Evolutionary conservation across 495 filamentous ascomycete species (phyloP).

Genomic region (Stereocaulon alpinum): DNA sequence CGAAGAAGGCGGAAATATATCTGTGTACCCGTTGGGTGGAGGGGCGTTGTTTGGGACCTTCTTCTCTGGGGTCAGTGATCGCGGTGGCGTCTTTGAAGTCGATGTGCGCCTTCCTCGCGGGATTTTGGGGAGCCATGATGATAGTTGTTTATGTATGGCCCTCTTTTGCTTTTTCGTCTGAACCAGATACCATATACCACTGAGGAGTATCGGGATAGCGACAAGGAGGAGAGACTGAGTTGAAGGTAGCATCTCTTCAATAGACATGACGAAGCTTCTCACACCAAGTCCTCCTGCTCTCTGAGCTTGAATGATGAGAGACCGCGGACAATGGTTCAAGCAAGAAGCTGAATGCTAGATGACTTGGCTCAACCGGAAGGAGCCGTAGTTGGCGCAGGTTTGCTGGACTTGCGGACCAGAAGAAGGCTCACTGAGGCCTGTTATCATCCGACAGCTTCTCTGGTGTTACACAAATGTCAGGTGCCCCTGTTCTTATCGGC

Average conservation of each 20-base stretch:
- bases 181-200: constrained; percentile 21
- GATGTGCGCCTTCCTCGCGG: constrained; percentile 30
- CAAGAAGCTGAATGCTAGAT: background rate
- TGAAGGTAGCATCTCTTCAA: constrained; percentile 1
- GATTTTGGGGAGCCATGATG: constrained; percentile 15
- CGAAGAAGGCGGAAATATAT: constrained; percentile 47
- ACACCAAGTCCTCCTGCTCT: background rate
- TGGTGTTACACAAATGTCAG: no score
- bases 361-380: background rate
- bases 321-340: background rate
- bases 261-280: background rate
- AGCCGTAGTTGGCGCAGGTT: no score
- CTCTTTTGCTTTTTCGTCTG: constrained; percentile 22
- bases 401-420: no score
- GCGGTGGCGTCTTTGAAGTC: constrained; percentile 44
- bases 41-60: constrained; percentile 25
- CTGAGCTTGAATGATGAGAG: background rate
- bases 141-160: constrained; percentile 20
- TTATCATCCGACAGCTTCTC: no score
- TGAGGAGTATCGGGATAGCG: constrained; percentile 14
- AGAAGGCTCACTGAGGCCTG: no score
- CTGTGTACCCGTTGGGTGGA: constrained; percentile 31
- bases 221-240: constrained; percentile 1
- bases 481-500: no score
- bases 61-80: constrained; percentile 45